Base-by-base conservation (phyloP, 208 protist species). In the Leishmania lainsoni region DNA sequence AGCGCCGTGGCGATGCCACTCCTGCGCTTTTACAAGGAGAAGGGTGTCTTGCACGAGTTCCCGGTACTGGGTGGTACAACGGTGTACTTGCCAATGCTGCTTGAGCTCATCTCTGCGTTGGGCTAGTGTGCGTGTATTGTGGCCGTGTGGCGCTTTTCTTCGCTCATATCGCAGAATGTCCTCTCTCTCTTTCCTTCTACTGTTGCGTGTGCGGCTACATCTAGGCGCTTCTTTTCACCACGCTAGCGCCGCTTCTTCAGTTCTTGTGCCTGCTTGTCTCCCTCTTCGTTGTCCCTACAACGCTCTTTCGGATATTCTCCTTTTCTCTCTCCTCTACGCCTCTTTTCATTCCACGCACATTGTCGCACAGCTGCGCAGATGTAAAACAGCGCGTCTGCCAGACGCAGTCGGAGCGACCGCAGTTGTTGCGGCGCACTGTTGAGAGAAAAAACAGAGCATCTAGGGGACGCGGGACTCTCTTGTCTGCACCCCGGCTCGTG, bases 61-160 rank as follows among this genome's bases (percentile, higher is more conserved):
- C 75, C 80, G 2, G 88, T 97, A 26, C 86, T 95, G 1, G 94
- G 91, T 48, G 87, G 91, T 35, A 85, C 89, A 22, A 94, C 93
- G 79, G 71, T 78, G 79, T 95, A 94, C 63, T 72, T 95, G 12
- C 92, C 93, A 5, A 94, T 90, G 75, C 84, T 96, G 35, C 66
- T 97, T 5, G 85, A 94, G 32, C 76, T 96, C 42, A 90, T 97
- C 61, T 45, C 69, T 8, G 79, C 42, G 26, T 49, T 91, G 29
- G 29, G 86, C 0, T 81, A 76, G 49, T 14, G 22, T 5, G 29
- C 10, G 32, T 68, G 63, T 29, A 56, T 56, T 56, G 52, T 56
- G 52, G 52, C 3, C 61, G 8, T 73, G 68, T 35, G 10, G 45
- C 26, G 26, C 29, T 12, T 35, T 35, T 49, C 5, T 73, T 52